Evolutionary conservation across 164 flowering plant species (phyloP), one percentile per base, ranked within the genome.

Genomic region (Magnolia changhungtana): DNA sequence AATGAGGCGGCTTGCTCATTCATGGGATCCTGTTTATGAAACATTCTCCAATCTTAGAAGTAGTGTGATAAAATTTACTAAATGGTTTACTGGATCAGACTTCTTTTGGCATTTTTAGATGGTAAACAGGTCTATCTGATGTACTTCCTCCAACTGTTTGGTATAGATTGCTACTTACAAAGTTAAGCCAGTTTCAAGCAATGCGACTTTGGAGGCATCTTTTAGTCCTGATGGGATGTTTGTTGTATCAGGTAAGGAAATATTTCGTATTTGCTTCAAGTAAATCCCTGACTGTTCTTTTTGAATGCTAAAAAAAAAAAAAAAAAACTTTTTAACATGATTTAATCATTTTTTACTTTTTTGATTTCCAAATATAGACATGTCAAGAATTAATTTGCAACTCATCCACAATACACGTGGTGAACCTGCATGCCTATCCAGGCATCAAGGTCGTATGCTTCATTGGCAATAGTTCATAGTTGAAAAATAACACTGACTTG

Each of bases 171-270:
- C 90, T 64, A 90, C 95, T 23, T 93, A 80, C 77, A 96, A 85
- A 78, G 99, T 94, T 51, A 90, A 90, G 85, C 96, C 98, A 50
- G 95, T 93, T 77, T 87, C 96, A 20, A 83, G 83, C 74, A 81
- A 80, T 74, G 89, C 92, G 19, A 96, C 98, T 21, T 79, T 96
- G 85, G 99, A 96, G 84, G 99, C 98, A 75, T 92, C 97, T 78
- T 96, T 96, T 86, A 96, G 95, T 73, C 99, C 99, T 8, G 99
- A 96, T 72, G 99, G 99, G 85, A 88, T 84, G 89, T 94, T 87
- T 87, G 96, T 93, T 50, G 82, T 96, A 76, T 94, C 99, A 90
- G 98, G 99, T 94, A 81, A 72, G 31, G 31, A 19, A 23, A 27
- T 63, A 45, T 51, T 64, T 69, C 29, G 18, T 1, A 24, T 37